Base-by-base conservation (phyloP, 352 stramenopile genomes). In the Blastocystis sp. region DNA sequence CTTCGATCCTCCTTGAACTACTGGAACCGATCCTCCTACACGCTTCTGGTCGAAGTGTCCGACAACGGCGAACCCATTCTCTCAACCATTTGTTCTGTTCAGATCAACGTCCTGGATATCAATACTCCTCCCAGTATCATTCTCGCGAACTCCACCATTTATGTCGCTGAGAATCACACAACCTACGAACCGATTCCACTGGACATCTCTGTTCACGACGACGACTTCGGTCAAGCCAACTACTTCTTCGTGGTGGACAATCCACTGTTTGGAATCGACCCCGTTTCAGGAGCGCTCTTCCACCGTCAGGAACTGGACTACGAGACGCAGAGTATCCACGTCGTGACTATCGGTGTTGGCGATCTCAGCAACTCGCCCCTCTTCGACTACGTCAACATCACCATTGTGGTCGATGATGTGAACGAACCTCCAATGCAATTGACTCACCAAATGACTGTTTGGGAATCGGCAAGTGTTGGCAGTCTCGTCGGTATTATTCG, bases 401-500 rank as follows among this genome's bases (percentile, higher is more conserved):
- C 61, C n/a, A 40, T 73, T 16, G 18, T 73, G 1, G 61, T 73
- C 1, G 61, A 73, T 73, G 61, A 73, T 24, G 61, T 73, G 21
- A 73, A 73, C 29, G 61, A 73, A 24, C 61, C 61, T 46, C 61
- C 61, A 24, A 4, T 53, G 11, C 36, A 24, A 7, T 51, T 53
- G 16, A 16, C 27, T 14, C 42, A 18, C 29, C 21, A 18, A 24
- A 48, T 73, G 16, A 16, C 18, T 32, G 32, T 73, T 24, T 51
- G 8, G 8, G 61, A 73, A 51, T 14, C 16, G 16, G 36, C 61
- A n/a, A 14, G n/a, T 16, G 34, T 73, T 14, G 21, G 29, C n/a
- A 73, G 61, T 40, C 27, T 51, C 34, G 46, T 73, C 0, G 61
- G 61, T 4, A 21, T 51, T 16, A 51, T 73, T 46, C 38, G 18